A percentile compares a stretch with the other conserved stretches of the same genome.
phyloP scores from a whole-genome alignment of 495 filamentous ascomycete species.

The Aspergillus asperescens region DNA sequence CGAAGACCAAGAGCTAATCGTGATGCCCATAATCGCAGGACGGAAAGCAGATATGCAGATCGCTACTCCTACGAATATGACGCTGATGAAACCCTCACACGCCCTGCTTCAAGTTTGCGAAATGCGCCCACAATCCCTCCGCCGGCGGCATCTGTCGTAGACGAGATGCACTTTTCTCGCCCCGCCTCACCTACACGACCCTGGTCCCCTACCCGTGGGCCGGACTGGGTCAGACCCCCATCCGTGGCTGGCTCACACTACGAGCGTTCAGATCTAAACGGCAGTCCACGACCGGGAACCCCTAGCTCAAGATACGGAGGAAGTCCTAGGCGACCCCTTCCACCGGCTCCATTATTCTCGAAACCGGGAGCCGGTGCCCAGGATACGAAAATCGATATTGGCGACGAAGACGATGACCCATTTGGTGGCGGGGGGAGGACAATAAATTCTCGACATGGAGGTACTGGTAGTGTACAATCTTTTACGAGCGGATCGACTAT shows the following conservation, averaged over 20 bases:
- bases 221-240: slow-evolving; percentile 65
- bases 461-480: slow-evolving; percentile 46
- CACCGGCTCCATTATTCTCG: slow-evolving; percentile 81
- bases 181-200: slow-evolving; percentile 58
- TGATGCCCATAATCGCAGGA: slow-evolving; percentile 18
- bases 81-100: slow-evolving; percentile 35
- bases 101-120: slow-evolving; percentile 52
- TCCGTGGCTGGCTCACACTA: slow-evolving; percentile 58
- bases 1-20: slow-evolving; percentile 25
- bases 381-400: slow-evolving; percentile 47
- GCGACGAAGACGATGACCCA: slow-evolving; percentile 68
- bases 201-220: slow-evolving; percentile 66
- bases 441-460: slow-evolving; percentile 31
- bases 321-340: slow-evolving; percentile 80
- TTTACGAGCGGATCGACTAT: slow-evolving; percentile 65
- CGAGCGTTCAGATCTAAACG: slow-evolving; percentile 83
- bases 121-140: slow-evolving; percentile 52
- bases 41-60: slow-evolving; percentile 21
- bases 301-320: slow-evolving; percentile 82
- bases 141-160: slow-evolving; percentile 39
- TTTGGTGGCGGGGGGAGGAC: slow-evolving; percentile 62
- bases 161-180: slow-evolving; percentile 45
- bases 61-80: slow-evolving; percentile 31
- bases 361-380: slow-evolving; percentile 27
- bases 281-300: slow-evolving; percentile 83